These are phyloP conservation scores for Athelia psychrophila DNA, from an alignment of 1,284 basidiomycete genomes.

Conservation along the genomic window DNA sequence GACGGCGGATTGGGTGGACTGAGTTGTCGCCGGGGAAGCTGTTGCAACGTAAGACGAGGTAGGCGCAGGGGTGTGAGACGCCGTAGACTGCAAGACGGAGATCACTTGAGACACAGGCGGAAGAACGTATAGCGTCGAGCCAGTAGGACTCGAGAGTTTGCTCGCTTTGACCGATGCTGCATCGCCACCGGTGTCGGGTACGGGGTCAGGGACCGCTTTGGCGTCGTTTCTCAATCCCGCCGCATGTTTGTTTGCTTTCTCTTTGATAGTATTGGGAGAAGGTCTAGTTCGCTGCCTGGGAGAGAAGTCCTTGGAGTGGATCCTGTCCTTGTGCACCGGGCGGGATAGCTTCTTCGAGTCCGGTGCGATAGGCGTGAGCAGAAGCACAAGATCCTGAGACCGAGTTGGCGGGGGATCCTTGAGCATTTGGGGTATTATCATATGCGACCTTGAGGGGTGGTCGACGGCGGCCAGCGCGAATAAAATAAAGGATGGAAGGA, in stretches of 20 bases:
- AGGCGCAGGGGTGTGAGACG: background rate
- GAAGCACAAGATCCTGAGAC: background rate
- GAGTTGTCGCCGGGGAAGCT: background rate
- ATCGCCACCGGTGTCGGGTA: conserved; percentile 44
- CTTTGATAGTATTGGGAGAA: conserved; percentile 10
- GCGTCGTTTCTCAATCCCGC: conserved; percentile 17
- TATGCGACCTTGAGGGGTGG: background rate
- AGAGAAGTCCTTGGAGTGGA: conserved; percentile 6
- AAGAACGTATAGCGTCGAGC: background rate
- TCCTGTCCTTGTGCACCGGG: conserved; percentile 9
- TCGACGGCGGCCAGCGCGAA: background rate
- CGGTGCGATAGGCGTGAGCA: no score
- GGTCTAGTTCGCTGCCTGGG: background rate
- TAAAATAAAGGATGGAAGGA: no score
- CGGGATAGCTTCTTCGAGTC: background rate
- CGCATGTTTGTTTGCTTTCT: conserved; percentile 22
- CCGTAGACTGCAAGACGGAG: background rate
- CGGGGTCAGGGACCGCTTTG: conserved; percentile 47
- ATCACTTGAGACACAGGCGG: background rate
- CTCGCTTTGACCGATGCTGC: conserved; percentile 10
- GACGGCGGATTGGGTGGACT: background rate
- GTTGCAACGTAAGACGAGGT: background rate
- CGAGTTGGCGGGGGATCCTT: no score
- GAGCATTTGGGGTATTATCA: no score
- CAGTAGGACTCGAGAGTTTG: conserved; percentile 13